Base-by-base conservation (phyloP, 176 grass and related monocot genomes). In the Phyllostachys edulis region DNA sequence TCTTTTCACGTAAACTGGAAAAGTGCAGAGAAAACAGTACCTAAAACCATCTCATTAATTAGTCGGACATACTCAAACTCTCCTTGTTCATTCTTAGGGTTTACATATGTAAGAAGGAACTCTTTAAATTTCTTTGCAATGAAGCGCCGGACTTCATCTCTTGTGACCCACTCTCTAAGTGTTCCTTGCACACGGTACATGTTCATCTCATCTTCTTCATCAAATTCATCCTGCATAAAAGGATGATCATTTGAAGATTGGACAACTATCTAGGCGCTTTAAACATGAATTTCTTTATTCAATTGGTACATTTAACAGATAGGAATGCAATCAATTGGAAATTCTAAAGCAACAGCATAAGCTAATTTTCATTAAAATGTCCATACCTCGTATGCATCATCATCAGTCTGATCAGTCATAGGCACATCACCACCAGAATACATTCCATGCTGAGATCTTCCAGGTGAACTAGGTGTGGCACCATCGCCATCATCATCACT, bases 51-150 rank as follows among this genome's bases (percentile, higher is more conserved):
- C 85, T 99, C 93, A 49, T 99, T 99, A 69, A 99, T 92, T 49
- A 94, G 80, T 7, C 93, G 81, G 51, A 99, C 91, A 90, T 99
- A 99, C 81, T 99, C 93, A 77, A 99, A 87, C 50, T 96, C 96
- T 79, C 96, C 95, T 71, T 95, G 93, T 38, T 99, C 89, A 63
- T 96, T 99, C 88, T 96, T 99, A 20, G 96, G 93, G 64, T 92
- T 94, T 77, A 99, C 91, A 87, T 95, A 98, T 59, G 96, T 95
- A 72, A 98, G 89, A 85, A 98, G 87, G 56, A 99, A 99, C 46
- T 99, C 96, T 78, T 96, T 99, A 77, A 99, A 99, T 92, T 96
- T 99, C 84, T 92, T 99, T 17, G 89, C 96, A 71, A 99, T 99
- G 71, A 99, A 99, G n/a, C 96, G 84, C 7, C 93, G 74, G 14